Conservation (phyloP, 208 protist species). For the Leptomonas seymouri region DNA sequence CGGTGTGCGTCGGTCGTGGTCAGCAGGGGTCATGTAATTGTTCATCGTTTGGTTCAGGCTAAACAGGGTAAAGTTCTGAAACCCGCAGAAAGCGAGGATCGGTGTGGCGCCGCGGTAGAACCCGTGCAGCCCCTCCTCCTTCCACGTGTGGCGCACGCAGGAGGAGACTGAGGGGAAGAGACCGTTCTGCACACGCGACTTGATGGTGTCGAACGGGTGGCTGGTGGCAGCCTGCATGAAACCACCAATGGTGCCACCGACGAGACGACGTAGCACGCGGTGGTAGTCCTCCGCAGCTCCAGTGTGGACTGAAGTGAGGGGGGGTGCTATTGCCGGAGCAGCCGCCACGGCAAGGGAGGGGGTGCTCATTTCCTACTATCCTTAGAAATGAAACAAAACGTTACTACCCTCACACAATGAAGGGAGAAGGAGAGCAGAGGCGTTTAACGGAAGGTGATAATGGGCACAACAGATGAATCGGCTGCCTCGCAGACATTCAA, state of each 20-base stretch:
- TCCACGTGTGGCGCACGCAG: conserved; percentile 49
- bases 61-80: conserved; percentile 78
- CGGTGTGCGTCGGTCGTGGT: conserved; percentile 25
- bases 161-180: conserved; percentile 51
- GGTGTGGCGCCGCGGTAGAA: conserved; percentile 73
- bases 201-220: conserved; percentile 79
- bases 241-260: conserved; percentile 63
- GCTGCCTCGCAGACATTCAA: background rate
- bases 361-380: background rate
- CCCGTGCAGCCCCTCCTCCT: conserved; percentile 51
- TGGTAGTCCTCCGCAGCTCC: conserved; percentile 24
- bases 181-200: conserved; percentile 69
- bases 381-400: conserved; percentile 2
- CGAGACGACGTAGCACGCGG: conserved; percentile 50
- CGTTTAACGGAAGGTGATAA: background rate
- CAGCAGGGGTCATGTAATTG: conserved; percentile 46
- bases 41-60: conserved; percentile 69
- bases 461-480: conserved; percentile 1
- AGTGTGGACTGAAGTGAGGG: conserved; percentile 7
- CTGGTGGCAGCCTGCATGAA: conserved; percentile 65
- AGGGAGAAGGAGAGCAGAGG: background rate
- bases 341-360: background rate
- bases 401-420: no score
- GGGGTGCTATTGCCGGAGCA: background rate
- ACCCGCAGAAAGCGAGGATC: conserved; percentile 51